Conservation (phyloP, 768 basidiomycete species). For the Sarcomyxa edulis region DNA sequence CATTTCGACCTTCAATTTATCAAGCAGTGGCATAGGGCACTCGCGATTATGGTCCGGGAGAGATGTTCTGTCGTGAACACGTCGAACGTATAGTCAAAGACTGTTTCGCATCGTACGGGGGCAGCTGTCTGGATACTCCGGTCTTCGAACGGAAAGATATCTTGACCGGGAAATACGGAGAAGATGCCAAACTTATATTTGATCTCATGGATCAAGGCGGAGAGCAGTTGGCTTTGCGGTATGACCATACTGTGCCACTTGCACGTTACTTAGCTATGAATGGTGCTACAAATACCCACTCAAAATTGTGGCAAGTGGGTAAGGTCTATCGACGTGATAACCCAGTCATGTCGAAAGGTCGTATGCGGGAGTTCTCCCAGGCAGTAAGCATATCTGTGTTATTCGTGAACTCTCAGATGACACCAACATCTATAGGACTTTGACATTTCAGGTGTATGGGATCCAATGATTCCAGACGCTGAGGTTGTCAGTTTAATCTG, state of each 20-base stretch:
- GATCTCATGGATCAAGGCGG: conserved; percentile 98
- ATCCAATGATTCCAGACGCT: conserved; percentile 96
- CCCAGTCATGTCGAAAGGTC: conserved; percentile 95
- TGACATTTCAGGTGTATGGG: conserved; percentile 89
- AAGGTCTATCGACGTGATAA: conserved; percentile 97
- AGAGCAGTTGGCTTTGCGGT: conserved; percentile 89
- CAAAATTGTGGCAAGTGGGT: conserved; percentile 96
- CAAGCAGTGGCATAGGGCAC: conserved; percentile 60
- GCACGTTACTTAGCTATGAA: conserved; percentile 95
- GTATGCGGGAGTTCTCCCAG: conserved; percentile 98
- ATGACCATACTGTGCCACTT: conserved; percentile 96
- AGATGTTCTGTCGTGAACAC: conserved; percentile 88
- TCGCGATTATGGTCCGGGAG: conserved; percentile 86
- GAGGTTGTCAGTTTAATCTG: conserved; percentile 82
- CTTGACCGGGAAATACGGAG: conserved; percentile 93
- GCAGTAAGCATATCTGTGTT: conserved; percentile 52
- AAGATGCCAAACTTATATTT: conserved; percentile 96
- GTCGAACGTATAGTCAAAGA: conserved; percentile 87
- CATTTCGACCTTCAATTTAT: conserved; percentile 5
- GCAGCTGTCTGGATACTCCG: conserved; percentile 91
- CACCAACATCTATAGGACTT: conserved; percentile 60
- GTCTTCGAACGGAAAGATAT: conserved; percentile 98
- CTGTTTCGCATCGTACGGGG: conserved; percentile 86
- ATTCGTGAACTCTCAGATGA: not conserved
- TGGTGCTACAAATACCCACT: conserved; percentile 65